phyloP scores from a whole-genome alignment of 1,284 basidiomycete species.

The Ceratobasidium sp. region DNA sequence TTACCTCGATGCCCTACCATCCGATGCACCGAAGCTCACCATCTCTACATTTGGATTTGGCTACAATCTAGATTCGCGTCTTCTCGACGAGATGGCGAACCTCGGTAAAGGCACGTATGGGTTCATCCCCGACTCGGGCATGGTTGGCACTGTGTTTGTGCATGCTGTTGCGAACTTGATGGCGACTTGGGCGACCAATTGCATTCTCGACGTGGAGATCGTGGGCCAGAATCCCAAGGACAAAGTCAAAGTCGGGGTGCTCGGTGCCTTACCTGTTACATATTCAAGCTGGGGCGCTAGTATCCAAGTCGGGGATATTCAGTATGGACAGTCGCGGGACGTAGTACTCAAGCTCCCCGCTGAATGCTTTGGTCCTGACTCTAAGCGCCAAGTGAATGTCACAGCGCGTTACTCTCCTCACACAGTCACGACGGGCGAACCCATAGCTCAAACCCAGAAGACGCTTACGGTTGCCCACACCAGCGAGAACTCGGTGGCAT shows the following conservation, averaged over 20 bases:
- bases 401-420: conserved; percentile 44
- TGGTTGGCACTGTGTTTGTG: conserved; percentile 52
- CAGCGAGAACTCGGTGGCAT: conserved; percentile 9
- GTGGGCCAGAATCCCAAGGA: conserved; percentile 22
- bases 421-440: conserved; percentile 25
- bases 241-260: conserved; percentile 42
- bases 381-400: conserved; percentile 39
- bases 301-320: conserved; percentile 51
- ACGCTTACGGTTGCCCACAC: conserved; percentile 26
- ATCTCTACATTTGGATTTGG: conserved; percentile 51
- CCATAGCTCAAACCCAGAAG: neutral
- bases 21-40: conserved; percentile 45
- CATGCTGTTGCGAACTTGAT: conserved; percentile 50
- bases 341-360: conserved; percentile 47
- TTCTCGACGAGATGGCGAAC: conserved; percentile 49
- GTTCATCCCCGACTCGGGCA: conserved; percentile 51
- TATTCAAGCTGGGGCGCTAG: conserved; percentile 61
- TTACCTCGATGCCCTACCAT: conserved; percentile 46
- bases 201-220: conserved; percentile 38
- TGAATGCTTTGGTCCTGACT: conserved; percentile 15
- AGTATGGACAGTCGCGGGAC: conserved; percentile 51
- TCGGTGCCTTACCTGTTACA: conserved; percentile 58
- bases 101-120: conserved; percentile 49
- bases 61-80: conserved; percentile 49
- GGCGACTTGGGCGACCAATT: conserved; percentile 48